These are phyloP conservation scores for Boletus sensibilis DNA, from an alignment of 768 basidiomycete genomes.

Conservation along the genomic window DNA sequence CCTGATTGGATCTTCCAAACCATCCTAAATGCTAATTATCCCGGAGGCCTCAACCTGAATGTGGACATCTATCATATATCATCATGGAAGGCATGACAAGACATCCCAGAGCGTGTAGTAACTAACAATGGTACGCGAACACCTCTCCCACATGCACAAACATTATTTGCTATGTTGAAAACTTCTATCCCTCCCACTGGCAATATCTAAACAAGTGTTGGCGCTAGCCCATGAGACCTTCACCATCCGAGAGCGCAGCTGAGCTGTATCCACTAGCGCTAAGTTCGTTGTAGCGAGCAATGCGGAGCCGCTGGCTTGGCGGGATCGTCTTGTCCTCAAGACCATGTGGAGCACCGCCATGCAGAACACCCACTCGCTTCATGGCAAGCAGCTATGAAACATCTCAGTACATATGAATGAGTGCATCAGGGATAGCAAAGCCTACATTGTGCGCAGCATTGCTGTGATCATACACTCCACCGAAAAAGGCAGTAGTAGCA, in stretches of 20 bases:
- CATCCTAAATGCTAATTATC: neutral
- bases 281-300: conserved; percentile 63
- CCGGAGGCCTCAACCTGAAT: neutral
- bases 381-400: conserved; percentile 34
- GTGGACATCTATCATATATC: neutral
- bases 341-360: conserved; percentile 52
- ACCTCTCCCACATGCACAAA: neutral
- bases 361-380: conserved; percentile 58
- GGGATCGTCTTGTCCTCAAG: conserved; percentile 65
- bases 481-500: conserved; percentile 92
- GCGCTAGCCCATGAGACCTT: conserved; percentile 44
- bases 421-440: neutral
- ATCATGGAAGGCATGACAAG: conserved; percentile 7
- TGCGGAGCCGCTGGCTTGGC: conserved; percentile 69
- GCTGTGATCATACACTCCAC: conserved; percentile 86
- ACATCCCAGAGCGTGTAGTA: conserved; percentile 9
- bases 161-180: conserved; percentile 6
- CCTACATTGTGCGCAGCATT: conserved; percentile 84
- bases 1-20: neutral
- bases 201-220: neutral
- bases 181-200: conserved; percentile 1
- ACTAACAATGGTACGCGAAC: neutral
- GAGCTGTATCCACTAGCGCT: conserved; percentile 49
- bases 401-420: conserved; percentile 6
- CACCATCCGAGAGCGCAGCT: conserved; percentile 57